Percentiles rank a stretch among this genome's conserved stretches.
Evolutionary conservation across 768 basidiomycete species (phyloP).

Genomic region (Mycena capillaripes): DNA sequence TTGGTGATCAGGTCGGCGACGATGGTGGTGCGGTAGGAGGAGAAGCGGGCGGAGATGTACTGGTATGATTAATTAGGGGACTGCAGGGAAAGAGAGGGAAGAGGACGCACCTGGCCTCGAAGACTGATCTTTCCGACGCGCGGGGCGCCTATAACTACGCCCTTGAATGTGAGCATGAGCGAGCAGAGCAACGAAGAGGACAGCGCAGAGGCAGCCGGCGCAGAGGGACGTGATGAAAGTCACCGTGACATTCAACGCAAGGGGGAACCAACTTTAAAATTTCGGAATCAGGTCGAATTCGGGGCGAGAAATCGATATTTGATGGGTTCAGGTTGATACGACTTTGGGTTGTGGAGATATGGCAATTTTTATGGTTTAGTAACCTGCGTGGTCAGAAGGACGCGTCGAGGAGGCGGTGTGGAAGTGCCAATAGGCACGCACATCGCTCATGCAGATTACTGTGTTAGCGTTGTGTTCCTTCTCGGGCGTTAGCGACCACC

Average conservation of each 20-base stretch:
- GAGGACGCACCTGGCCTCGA: slow-evolving; percentile 73
- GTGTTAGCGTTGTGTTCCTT: too few species aligned
- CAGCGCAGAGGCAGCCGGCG: slow-evolving; percentile 7
- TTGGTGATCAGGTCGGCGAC: slow-evolving; percentile 92
- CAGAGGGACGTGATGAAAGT: background rate
- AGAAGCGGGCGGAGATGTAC: slow-evolving; percentile 85
- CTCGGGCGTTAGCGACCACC: too few species aligned
- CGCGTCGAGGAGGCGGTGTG: too few species aligned
- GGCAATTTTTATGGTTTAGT: too few species aligned
- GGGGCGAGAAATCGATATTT: too few species aligned
- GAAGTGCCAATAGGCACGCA: too few species aligned
- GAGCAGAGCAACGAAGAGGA: background rate
- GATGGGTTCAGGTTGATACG: too few species aligned
- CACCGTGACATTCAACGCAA: background rate
- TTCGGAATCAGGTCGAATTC: too few species aligned
- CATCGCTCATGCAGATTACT: too few species aligned
- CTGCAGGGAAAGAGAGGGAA: background rate
- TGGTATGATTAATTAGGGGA: slow-evolving; percentile 44
- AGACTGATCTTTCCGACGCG: slow-evolving; percentile 90
- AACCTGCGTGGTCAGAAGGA: too few species aligned
- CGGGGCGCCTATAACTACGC: slow-evolving; percentile 85
- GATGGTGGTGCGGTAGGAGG: slow-evolving; percentile 87
- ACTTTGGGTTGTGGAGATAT: too few species aligned
- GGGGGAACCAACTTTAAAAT: too few species aligned
- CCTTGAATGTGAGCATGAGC: slow-evolving; percentile 81